A percentile compares a stretch with the other conserved stretches of the same genome.
Evolutionary conservation across 805 yeast species (phyloP).

Genomic region (Saccharomycopsis amapae): DNA sequence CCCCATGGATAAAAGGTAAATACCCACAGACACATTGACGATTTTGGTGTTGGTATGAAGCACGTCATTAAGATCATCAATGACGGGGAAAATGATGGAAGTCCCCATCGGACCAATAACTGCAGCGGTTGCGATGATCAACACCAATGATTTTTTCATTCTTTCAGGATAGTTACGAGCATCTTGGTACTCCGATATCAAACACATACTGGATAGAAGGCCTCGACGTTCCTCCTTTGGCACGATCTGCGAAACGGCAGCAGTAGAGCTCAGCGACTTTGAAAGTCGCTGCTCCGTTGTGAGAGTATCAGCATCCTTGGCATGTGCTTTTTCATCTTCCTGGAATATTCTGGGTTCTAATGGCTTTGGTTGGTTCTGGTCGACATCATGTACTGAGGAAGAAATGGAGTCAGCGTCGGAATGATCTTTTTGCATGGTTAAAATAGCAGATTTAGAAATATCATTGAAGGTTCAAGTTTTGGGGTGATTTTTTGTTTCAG

Average conservation of each 20-base stretch:
- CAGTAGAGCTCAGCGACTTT: no score
- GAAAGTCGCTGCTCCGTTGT: no score
- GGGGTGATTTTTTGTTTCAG: no score
- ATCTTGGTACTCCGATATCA: conserved; percentile 67
- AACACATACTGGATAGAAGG: conserved; percentile 39
- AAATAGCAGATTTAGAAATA: no score
- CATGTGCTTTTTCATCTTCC: no score
- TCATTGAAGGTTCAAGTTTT: no score
- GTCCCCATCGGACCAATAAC: conserved; percentile 87
- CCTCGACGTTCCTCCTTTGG: conserved; percentile 50
- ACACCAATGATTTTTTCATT: conserved; percentile 48
- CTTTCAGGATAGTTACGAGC: conserved; percentile 53
- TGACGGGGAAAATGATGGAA: conserved; percentile 74
- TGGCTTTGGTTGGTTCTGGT: no score
- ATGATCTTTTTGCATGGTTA: no score
- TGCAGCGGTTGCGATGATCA: conserved; percentile 65
- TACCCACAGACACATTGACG: conserved; percentile 75
- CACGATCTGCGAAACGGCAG: conserved; percentile 26
- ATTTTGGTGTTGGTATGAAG: conserved; percentile 50
- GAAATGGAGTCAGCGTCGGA: no score
- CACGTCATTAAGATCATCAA: conserved; percentile 47
- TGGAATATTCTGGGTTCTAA: no score
- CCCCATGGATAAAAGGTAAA: conserved; percentile 67
- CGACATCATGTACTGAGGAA: no score
- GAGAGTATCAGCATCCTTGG: no score